Base-by-base conservation (phyloP, 2,329 filamentous ascomycete species). In the Tolypocladium capitatum region DNA sequence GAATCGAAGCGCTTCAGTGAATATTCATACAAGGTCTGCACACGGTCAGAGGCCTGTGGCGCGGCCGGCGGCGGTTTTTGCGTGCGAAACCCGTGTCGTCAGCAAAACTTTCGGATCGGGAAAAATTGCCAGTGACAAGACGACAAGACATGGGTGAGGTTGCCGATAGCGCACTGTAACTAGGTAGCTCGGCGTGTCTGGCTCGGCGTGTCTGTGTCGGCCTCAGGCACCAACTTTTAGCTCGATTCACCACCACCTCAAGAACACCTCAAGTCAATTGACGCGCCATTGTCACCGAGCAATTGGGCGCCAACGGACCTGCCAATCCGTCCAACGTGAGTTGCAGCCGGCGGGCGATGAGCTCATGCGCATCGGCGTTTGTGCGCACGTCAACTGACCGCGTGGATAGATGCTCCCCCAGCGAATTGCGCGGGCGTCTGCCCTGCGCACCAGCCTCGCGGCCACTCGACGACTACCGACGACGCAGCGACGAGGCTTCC, bases 391-490 rank as follows among this genome's bases (percentile, higher is more conserved):
- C 44, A 43, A 20, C 38, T 43, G 27, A 43, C 27, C n/a, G 20
- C 24, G 45, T 27, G 16, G 35, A 14, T 59, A 82, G 78, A 82
- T 83, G 79, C 71, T 82, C 63, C 69, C 73, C 55, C 72, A 73
- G 67, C 74, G 75, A 69, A 68, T 82, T 65, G 71, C 67, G 58
- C 74, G 74, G 68, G 71, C 64, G 56, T 67, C 64, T 56, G 63
- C 64, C 57, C 58, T 64, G 56, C 69, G 70, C 60, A 68, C 64
- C 49, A 62, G 68, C 53, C 63, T 72, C 46, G 63, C 69, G 50
- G 66, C 69, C 53, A 61, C 67, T 58, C 71, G 70, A 63, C 70
- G 70, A 61, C 63, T 76, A 31, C 72, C 77, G 46, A 64, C 73
- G 51, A 61, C 72, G 52, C 78, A 82, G 60, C 73, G 73, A 57